These are phyloP conservation scores for Arachnomyces sp. DNA, from an alignment of 2,329 filamentous ascomycete species.

Conservation along the genomic window DNA sequence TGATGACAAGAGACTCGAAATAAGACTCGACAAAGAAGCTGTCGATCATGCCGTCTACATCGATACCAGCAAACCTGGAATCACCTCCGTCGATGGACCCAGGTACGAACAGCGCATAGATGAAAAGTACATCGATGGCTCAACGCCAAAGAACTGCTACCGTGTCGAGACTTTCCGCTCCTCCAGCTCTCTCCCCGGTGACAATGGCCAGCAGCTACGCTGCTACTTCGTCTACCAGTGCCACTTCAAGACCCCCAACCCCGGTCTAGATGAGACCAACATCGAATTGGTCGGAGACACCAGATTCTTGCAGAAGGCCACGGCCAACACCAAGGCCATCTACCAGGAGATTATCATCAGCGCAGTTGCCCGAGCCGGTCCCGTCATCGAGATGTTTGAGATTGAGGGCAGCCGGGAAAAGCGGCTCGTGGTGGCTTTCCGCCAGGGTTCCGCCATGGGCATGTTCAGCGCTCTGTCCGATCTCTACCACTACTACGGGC, in stretches of 20 bases:
- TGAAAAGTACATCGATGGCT: conserved; percentile 85
- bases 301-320: conserved; percentile 92
- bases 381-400: conserved; percentile 96
- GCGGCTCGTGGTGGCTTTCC: conserved; percentile 88
- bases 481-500: conserved; percentile 96
- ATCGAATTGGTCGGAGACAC: conserved; percentile 88
- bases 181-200: conserved; percentile 65
- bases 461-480: conserved; percentile 93
- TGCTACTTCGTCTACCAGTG: conserved; percentile 99
- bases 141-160: conserved; percentile 63
- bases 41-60: conserved; percentile 96
- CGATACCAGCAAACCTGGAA: conserved; percentile 86
- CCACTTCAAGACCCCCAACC: conserved; percentile 70
- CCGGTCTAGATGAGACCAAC: conserved; percentile 68
- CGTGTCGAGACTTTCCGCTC: conserved; percentile 97
- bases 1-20: conserved; percentile 89
- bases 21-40: conserved; percentile 91
- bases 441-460: conserved; percentile 81
- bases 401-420: conserved; percentile 88
- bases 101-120: conserved; percentile 90
- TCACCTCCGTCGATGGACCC: conserved; percentile 68
- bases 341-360: conserved; percentile 90
- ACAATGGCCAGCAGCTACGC: conserved; percentile 72
- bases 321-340: conserved; percentile 86
- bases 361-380: conserved; percentile 75